A percentile compares a stretch with the other conserved stretches of the same genome.
Evolutionary conservation across 495 filamentous ascomycete genomes (phyloP).

Genomic region (Aspergillus funiculosus): DNA sequence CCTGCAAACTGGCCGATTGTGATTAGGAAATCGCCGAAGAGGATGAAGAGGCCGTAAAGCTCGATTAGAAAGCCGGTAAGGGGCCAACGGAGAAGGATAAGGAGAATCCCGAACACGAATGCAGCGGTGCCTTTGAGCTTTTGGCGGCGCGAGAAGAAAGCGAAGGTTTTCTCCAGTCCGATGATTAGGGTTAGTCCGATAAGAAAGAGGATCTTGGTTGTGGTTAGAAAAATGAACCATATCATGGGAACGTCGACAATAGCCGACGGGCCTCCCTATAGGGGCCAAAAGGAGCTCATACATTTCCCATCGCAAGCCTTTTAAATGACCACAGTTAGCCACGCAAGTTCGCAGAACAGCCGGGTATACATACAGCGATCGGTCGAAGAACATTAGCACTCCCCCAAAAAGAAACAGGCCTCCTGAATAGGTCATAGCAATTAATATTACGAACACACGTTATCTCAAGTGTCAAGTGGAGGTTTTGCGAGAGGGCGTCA

Average conservation of each 20-base stretch:
- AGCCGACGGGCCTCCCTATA: background rate
- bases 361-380: conserved; percentile 72
- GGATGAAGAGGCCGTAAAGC: conserved; percentile 82
- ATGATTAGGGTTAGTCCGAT: conserved; percentile 92
- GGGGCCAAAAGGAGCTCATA: conserved; percentile 27
- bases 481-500: too few relatives aligned
- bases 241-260: background rate
- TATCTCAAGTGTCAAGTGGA: too few relatives aligned
- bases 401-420: conserved; percentile 90
- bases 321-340: too few relatives aligned
- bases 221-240: conserved; percentile 15
- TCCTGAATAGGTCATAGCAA: conserved; percentile 42
- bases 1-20: conserved; percentile 83
- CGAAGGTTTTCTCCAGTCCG: conserved; percentile 80
- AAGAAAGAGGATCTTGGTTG: conserved; percentile 81
- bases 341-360: background rate
- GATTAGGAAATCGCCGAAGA: conserved; percentile 95
- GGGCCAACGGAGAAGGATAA: conserved; percentile 86
- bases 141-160: conserved; percentile 89
- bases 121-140: conserved; percentile 89
- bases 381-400: conserved; percentile 93
- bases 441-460: background rate
- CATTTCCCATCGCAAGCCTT: conserved; percentile 87
- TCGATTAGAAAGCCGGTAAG: conserved; percentile 85
- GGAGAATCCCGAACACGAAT: conserved; percentile 74